Percentiles rank a stretch among this genome's conserved stretches.
phyloP scores from a whole-genome alignment of 805 yeast genomes.

The Ogataea neopini region DNA sequence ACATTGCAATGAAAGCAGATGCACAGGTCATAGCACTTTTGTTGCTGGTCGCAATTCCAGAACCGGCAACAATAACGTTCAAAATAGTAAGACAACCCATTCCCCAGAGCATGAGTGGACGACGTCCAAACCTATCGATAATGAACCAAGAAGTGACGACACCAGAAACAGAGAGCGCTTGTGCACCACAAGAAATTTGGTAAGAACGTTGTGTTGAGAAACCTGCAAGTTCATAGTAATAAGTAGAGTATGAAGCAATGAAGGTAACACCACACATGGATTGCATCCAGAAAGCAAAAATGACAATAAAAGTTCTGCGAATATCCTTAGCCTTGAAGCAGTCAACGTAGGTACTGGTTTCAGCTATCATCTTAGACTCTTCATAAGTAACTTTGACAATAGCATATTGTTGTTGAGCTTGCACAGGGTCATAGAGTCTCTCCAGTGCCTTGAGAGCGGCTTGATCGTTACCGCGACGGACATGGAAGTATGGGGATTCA shows the following conservation, averaged over 20 bases:
- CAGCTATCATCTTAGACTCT: constrained; percentile 27
- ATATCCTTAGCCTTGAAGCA: constrained; percentile 47
- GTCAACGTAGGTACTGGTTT: constrained; percentile 34
- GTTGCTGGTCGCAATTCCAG: constrained; percentile 24
- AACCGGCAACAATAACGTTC: constrained; percentile 31
- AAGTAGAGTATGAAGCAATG: constrained; percentile 48
- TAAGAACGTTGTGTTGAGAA: constrained; percentile 42
- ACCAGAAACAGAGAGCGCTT: constrained; percentile 36
- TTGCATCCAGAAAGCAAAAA: constrained; percentile 43
- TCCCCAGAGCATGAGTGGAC: constrained; percentile 33
- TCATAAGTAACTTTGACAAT: constrained; percentile 35
- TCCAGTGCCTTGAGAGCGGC: constrained; percentile 42
- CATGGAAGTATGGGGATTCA: constrained; percentile 24
- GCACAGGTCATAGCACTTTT: constrained; percentile 34
- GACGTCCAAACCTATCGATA: constrained; percentile 41
- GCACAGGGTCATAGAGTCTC: constrained; percentile 23
- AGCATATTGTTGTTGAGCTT: constrained; percentile 38
- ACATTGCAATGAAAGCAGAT: constrained; percentile 27
- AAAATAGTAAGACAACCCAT: constrained; percentile 27
- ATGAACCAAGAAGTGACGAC: constrained; percentile 43
- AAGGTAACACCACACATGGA: constrained; percentile 49
- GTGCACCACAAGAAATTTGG: constrained; percentile 33
- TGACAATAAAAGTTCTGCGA: constrained; percentile 46
- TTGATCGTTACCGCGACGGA: constrained; percentile 42
- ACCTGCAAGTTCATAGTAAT: constrained; percentile 52